phyloP scores from a whole-genome alignment of 1,284 basidiomycete genomes.

The Marasmius tenuissimus region DNA sequence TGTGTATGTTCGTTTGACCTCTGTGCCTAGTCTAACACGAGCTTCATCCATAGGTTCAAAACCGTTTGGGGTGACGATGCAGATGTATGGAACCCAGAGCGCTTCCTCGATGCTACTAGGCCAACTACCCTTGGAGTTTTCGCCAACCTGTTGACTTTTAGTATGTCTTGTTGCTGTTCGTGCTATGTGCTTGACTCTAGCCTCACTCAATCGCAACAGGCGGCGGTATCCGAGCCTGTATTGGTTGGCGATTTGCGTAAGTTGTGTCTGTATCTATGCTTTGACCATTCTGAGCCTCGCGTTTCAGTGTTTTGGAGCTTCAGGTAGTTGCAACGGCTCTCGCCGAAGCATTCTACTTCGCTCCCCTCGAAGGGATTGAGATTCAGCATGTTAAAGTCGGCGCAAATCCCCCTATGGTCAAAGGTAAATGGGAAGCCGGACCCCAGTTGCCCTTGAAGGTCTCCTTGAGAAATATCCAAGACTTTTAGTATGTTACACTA shows the following conservation, averaged over 20 bases:
- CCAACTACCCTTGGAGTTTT: not conserved
- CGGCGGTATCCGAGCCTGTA: not conserved
- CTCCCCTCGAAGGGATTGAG: not conserved
- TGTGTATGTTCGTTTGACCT: not conserved
- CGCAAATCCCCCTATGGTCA: not conserved
- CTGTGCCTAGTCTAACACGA: not conserved
- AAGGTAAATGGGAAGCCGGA: not conserved
- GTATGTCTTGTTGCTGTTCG: not conserved
- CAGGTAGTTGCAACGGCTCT: not conserved
- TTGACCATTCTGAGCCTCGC: conserved; percentile 10
- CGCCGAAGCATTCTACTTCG: not conserved
- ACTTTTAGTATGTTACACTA: too few relatives aligned
- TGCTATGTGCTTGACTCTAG: not conserved
- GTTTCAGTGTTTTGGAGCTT: too few relatives aligned
- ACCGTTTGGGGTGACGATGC: not conserved
- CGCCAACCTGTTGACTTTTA: not conserved
- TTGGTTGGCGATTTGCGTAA: not conserved
- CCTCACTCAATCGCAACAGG: not conserved
- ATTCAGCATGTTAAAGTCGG: not conserved
- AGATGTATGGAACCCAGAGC: not conserved
- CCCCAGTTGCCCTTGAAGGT: not conserved
- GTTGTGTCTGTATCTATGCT: not conserved
- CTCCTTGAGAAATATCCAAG: too few relatives aligned
- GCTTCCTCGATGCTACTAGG: not conserved
- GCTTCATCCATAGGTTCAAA: not conserved